A percentile compares a stretch with the other conserved stretches of the same genome.
Evolutionary conservation across 2,329 filamentous ascomycete species (phyloP).

Genomic region (Neopestalotiopsis sp.): DNA sequence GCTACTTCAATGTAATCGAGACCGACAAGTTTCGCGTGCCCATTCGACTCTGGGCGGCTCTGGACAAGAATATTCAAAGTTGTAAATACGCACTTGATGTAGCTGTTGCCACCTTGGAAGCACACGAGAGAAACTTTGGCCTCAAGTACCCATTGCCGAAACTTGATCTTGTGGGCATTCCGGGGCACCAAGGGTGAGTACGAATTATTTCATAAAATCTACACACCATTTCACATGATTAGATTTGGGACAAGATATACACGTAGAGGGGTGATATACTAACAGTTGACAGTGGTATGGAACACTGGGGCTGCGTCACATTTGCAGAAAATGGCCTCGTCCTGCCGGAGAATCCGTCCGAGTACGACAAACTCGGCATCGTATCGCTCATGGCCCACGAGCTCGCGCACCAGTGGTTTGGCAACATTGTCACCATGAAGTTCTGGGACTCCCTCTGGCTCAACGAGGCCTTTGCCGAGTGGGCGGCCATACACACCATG

Average conservation of each 20-base stretch:
- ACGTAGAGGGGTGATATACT: neutral
- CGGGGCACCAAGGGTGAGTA: constrained; percentile 39
- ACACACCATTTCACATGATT: constrained; percentile 27
- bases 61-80: constrained; percentile 63
- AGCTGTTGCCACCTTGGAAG: constrained; percentile 68
- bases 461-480: constrained; percentile 76
- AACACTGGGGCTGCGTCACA: constrained; percentile 76
- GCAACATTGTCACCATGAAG: constrained; percentile 76
- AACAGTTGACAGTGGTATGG: constrained; percentile 67
- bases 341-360: neutral
- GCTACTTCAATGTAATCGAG: constrained; percentile 63
- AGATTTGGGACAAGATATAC: neutral
- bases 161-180: constrained; percentile 78
- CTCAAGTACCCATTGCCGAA: constrained; percentile 72
- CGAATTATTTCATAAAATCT: constrained; percentile 47
- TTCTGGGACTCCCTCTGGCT: constrained; percentile 78
- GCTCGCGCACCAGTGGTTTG: constrained; percentile 77
- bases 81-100: constrained; percentile 71
- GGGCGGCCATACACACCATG: constrained; percentile 40
- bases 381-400: constrained; percentile 68
- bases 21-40: constrained; percentile 68
- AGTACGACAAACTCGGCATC: constrained; percentile 1
- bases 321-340: constrained; percentile 71
- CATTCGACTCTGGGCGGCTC: constrained; percentile 61
- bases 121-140: constrained; percentile 74